Conservation (phyloP, 805 yeast genomes). For the Cyberlindnera maritima region DNA sequence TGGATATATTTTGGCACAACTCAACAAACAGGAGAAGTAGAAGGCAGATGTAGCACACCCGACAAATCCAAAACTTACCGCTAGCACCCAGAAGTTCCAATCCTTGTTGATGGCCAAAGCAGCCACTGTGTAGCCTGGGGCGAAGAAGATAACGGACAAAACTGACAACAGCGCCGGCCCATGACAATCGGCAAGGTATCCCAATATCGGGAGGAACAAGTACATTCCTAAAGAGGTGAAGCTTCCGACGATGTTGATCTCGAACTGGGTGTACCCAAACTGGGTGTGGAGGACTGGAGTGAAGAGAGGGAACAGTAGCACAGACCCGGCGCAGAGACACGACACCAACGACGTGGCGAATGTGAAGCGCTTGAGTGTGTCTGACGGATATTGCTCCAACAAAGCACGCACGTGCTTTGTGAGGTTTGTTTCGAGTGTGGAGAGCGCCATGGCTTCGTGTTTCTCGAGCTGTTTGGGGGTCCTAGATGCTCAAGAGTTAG, state of each 20-base stretch:
- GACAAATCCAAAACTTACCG: constrained; percentile 52
- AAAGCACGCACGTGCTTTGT: constrained; percentile 44
- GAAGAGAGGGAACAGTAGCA: constrained; percentile 77
- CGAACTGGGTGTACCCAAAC: constrained; percentile 62
- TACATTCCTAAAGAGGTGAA: constrained; percentile 79
- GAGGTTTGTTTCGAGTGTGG: constrained; percentile 36
- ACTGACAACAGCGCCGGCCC: constrained; percentile 75
- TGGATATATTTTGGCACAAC: constrained; percentile 87
- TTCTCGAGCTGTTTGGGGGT: too few relatives aligned
- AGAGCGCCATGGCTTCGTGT: constrained; percentile 30
- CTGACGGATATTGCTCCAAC: constrained; percentile 40
- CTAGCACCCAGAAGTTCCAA: constrained; percentile 34
- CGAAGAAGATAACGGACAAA: constrained; percentile 55
- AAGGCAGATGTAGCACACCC: constrained; percentile 74
- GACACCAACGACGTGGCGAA: constrained; percentile 56
- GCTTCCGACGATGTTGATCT: constrained; percentile 72
- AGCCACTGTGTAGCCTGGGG: constrained; percentile 65
- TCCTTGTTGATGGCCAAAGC: constrained; percentile 32
- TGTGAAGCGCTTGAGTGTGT: constrained; percentile 43
- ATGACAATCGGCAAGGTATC: constrained; percentile 79
- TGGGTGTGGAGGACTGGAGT: constrained; percentile 61
- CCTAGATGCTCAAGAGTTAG: too few relatives aligned
- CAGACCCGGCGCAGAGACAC: constrained; percentile 79
- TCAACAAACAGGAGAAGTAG: constrained; percentile 66
- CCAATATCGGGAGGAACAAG: constrained; percentile 76